Conservation (phyloP, 2,329 filamentous ascomycete genomes). For the Arthrobotrys sinensis region DNA sequence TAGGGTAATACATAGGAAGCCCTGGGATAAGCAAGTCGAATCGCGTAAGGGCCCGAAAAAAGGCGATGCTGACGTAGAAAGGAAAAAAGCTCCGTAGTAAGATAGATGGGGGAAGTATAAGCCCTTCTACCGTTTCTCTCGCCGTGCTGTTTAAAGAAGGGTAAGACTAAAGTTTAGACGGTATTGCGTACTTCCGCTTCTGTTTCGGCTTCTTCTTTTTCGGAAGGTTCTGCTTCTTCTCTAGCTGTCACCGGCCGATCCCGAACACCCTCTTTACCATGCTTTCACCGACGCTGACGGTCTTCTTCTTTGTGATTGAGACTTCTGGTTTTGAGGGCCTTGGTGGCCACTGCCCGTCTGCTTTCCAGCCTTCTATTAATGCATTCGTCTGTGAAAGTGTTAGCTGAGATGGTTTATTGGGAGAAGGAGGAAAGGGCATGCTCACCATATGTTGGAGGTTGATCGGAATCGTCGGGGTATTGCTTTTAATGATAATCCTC, state of each 20-base stretch:
- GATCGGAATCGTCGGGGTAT: slow-evolving; percentile 63
- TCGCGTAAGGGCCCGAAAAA: slow-evolving; percentile 1
- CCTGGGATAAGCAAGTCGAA: slow-evolving; percentile 18
- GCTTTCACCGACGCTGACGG: slow-evolving; percentile 52
- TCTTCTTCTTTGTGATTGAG: slow-evolving; percentile 62
- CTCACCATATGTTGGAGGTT: slow-evolving; percentile 62
- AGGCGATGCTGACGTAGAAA: slow-evolving; percentile 1
- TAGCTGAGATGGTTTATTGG: not conserved
- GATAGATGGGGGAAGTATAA: not conserved
- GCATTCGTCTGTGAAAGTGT: slow-evolving; percentile 55
- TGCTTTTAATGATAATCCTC: slow-evolving; percentile 62
- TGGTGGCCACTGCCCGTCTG: slow-evolving; percentile 64
- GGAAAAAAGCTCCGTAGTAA: not conserved
- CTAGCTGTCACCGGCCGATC: slow-evolving; percentile 52
- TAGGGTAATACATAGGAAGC: not conserved
- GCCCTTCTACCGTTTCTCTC: not conserved
- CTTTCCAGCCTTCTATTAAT: slow-evolving; percentile 64
- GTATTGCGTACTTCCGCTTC: slow-evolving; percentile 6
- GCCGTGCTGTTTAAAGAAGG: not conserved
- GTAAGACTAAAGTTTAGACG: slow-evolving; percentile 9
- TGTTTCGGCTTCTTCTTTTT: slow-evolving; percentile 4
- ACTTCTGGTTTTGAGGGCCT: slow-evolving; percentile 62
- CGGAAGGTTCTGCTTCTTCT: not conserved
- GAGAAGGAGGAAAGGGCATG: not conserved
- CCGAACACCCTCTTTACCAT: slow-evolving; percentile 60